Evolutionary conservation across 2,329 filamentous ascomycete species (phyloP), one percentile per base, ranked within the genome.

Genomic region (Scytalidium sp.): DNA sequence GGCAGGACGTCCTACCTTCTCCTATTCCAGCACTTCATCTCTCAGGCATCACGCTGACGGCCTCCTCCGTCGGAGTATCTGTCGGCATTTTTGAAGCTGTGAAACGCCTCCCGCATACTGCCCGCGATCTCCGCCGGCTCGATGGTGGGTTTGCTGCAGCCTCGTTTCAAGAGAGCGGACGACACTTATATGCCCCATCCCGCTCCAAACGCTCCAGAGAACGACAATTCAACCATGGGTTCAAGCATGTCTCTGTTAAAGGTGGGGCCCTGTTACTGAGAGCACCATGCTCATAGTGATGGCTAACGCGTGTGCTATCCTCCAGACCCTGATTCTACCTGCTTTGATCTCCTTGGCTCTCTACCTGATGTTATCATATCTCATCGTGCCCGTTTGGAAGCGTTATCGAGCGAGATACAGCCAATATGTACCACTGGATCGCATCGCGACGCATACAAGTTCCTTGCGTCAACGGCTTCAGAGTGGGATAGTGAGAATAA

Each of bases 371-470:
- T 70, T 84, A 50, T 84, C 81, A 49, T 88, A 83, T 65, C 70
- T 84, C 59, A 61, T 89, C 53, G 63, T 88, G 21, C 88, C 88
- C 2, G 64, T 87, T 52, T 88, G 87, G 79, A 84, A 81, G 43
- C 80, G 78, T 50, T 88, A 89, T 67, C 83, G 81, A 55, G 78
- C 78, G 58, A 82, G 86, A 52, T 90, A 90, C 67, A 79, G 82
- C 62, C 84, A 88, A 53, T 91, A 91, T 63, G 79, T 90, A 2
- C 87, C 87, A 1, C 70, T 90, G 55, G 79, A 87, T 53, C 73
- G 76, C 25, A 80, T 87, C 52, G 80, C 80, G 19, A 78, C 73
- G 45, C 78, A 77, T 45, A 84, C 79, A 5, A 69, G 72, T 7
- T 72, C 81, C 53, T 58, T 84, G 20, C 76, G 82, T 22, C 70